Evolutionary conservation across 768 basidiomycete genomes (phyloP), one percentile per base, ranked within the genome.

Genomic region (Mrakia gelida): DNA sequence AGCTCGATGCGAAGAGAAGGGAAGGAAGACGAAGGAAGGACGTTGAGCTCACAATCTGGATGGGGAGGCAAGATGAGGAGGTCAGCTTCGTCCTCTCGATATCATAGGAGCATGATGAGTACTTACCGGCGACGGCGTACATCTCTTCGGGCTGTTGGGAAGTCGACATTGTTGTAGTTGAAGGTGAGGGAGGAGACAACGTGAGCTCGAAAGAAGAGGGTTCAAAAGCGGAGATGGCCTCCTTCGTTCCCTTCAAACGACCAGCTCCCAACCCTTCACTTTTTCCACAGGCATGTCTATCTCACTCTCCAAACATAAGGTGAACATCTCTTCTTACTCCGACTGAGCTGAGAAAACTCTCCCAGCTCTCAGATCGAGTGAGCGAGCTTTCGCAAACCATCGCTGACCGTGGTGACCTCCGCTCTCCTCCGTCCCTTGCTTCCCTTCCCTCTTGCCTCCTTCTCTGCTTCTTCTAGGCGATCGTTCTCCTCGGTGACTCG

Each of bases 401-500:
- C 49, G 49, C 49, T 52, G 49, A 52, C 49, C 16, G 1, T 18
- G 49, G 18, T 52, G 49, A 52, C 49, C 49, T 52, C 49, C 49
- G 45, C 49, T 52, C 49, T 52, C 49, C 49, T 16, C 4, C 45
- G 7, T 13, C 15, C 49, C 49, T 52, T 13, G 15, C 49, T 16
- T 15, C 49, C 49, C 18, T 7, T 21, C 18, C 15, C 18, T 52
- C 49, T 7, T 21, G 11, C 45, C 45, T 13, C 2, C 45, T 13
- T 45, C 45, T 16, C 45, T 45, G 1, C 45, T 45, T 1, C 45
- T 16, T 45, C 45, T 7, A 52, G 49, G 49, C 49, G 9, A 41
- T 49, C 23, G 45, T 75, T 45, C 75, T 75, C 26, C 75, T 75
- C 45, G 75, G 75, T 15, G 75, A 75, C 63, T 67, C 62, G 45